Conservation (phyloP, 1,139 yeast species). For the Pichia sp. region DNA sequence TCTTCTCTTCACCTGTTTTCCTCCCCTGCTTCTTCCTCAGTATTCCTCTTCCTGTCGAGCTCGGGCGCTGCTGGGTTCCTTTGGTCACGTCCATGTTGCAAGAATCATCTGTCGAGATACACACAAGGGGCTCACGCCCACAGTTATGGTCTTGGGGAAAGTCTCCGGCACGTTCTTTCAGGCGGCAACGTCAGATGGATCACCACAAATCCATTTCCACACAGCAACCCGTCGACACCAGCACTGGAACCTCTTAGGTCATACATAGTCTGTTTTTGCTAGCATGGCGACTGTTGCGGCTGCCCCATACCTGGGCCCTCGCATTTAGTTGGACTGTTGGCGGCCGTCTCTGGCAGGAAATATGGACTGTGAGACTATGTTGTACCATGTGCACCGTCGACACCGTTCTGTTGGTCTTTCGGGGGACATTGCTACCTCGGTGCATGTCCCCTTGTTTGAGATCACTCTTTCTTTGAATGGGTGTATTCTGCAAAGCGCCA, state of each 20-base stretch:
- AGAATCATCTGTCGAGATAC: slow-evolving; percentile 27
- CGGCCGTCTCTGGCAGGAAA: not conserved
- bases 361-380: not conserved
- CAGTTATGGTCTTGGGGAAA: slow-evolving; percentile 25
- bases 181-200: slow-evolving; percentile 26
- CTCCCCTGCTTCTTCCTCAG: slow-evolving; percentile 26
- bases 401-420: not conserved
- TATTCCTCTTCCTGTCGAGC: slow-evolving; percentile 13
- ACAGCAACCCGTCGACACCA: not conserved
- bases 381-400: not conserved
- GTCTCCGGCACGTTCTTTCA: slow-evolving; percentile 27
- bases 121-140: slow-evolving; percentile 18
- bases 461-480: slow-evolving; percentile 8
- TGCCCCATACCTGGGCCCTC: slow-evolving; percentile 3
- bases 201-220: slow-evolving; percentile 16
- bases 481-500: slow-evolving; percentile 24
- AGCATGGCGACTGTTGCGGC: not conserved
- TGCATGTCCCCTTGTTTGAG: slow-evolving; percentile 11
- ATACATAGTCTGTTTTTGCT: not conserved
- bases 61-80: not conserved
- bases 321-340: slow-evolving; percentile 3
- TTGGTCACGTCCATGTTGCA: slow-evolving; percentile 15
- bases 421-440: not conserved
- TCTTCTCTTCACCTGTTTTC: not conserved
- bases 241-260: not conserved